These are phyloP conservation scores for Phytophthora kernoviae DNA, from an alignment of 352 stramenopile species.

Conservation along the genomic window DNA sequence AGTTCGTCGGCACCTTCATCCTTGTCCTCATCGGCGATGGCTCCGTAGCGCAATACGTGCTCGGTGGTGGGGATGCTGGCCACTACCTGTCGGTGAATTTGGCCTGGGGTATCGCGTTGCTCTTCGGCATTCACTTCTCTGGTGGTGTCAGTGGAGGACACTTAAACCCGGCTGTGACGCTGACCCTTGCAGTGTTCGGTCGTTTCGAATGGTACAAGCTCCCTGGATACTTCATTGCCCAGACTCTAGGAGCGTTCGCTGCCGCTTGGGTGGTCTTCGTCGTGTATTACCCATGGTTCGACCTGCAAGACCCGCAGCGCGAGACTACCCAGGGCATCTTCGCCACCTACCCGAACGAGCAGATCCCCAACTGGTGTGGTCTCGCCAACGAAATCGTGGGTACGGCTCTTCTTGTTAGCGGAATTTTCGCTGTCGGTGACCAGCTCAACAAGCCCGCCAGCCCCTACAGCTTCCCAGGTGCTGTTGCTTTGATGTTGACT, in stretches of 20 bases:
- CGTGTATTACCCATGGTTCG: conserved; percentile 66
- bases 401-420: conserved; percentile 42
- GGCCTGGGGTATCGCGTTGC: conserved; percentile 62
- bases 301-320: conserved; percentile 46
- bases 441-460: conserved; percentile 52
- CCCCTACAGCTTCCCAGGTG: conserved; percentile 39
- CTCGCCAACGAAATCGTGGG: conserved; percentile 52
- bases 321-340: conserved; percentile 51
- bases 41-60: conserved; percentile 61
- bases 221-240: conserved; percentile 52
- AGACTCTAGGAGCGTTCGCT: conserved; percentile 50
- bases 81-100: conserved; percentile 61
- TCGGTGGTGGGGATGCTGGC: conserved; percentile 48
- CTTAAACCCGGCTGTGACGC: conserved; percentile 66
- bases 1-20: conserved; percentile 72
- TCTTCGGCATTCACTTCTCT: conserved; percentile 64
- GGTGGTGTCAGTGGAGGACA: conserved; percentile 63
- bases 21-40: conserved; percentile 65
- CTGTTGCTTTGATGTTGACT: conserved; percentile 39
- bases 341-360: conserved; percentile 48
- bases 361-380: conserved; percentile 44
- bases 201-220: conserved; percentile 62
- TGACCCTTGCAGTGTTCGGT: conserved; percentile 58
- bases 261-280: conserved; percentile 53
- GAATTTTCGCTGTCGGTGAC: conserved; percentile 52